Conservation (phyloP, 805 yeast genomes). For the Jamesozyma lodderae region DNA sequence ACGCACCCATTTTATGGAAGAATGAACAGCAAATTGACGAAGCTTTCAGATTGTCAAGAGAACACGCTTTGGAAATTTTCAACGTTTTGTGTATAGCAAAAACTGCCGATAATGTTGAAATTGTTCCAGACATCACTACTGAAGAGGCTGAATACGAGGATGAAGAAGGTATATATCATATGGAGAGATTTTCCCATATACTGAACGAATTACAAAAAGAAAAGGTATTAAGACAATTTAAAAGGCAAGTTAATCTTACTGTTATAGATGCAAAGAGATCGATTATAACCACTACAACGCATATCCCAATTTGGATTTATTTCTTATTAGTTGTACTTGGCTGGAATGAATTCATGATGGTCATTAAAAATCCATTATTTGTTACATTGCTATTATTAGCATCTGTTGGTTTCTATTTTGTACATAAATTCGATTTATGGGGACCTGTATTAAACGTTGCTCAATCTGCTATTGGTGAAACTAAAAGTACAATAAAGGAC, state of each 20-base stretch:
- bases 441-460: constrained; percentile 62
- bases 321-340: constrained; percentile 67
- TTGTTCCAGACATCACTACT: constrained; percentile 49
- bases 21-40: constrained; percentile 63
- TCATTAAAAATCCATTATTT: constrained; percentile 77
- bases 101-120: constrained; percentile 42
- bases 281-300: constrained; percentile 62
- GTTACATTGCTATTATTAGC: constrained; percentile 51
- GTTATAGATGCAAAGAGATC: constrained; percentile 86
- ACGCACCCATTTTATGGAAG: constrained; percentile 75
- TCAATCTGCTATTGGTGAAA: constrained; percentile 48
- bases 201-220: constrained; percentile 49
- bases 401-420: constrained; percentile 54
- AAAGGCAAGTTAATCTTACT: constrained; percentile 67
- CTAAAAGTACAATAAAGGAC: constrained; percentile 45
- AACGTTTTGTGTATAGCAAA: constrained; percentile 53
- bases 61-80: constrained; percentile 45
- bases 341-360: constrained; percentile 91
- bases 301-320: constrained; percentile 79
- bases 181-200: constrained; percentile 45
- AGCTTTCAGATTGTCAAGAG: constrained; percentile 56
- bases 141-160: constrained; percentile 27
- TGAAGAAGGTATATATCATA: constrained; percentile 35
- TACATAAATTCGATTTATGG: constrained; percentile 63
- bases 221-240: constrained; percentile 49